phyloP scores from a whole-genome alignment of 2,329 filamentous ascomycete genomes.

The Stemphylium lycopersici region DNA sequence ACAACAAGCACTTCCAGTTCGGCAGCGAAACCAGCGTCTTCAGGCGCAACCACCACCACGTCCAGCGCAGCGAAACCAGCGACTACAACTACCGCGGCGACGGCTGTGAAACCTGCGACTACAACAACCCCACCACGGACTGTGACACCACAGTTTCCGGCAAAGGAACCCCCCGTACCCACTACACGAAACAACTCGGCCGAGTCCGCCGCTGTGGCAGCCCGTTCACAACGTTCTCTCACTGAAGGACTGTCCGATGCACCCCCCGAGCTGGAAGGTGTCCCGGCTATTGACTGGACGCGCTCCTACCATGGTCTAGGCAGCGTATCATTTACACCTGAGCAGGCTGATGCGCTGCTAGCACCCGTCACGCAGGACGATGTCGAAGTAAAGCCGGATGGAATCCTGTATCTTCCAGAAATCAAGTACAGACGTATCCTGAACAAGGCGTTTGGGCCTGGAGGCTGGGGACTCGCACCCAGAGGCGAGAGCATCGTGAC shows the following conservation, averaged over 20 bases:
- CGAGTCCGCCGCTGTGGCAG: slow-evolving; percentile 31
- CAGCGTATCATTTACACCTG: slow-evolving; percentile 70
- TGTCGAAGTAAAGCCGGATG: slow-evolving; percentile 97
- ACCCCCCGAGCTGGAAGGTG: slow-evolving; percentile 57
- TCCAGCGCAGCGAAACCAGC: slow-evolving; percentile 23
- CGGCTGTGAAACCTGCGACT: slow-evolving; percentile 18
- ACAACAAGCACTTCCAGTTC: neutral
- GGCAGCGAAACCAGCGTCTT: too few species aligned
- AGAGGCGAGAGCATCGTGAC: slow-evolving; percentile 84
- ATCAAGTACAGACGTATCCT: slow-evolving; percentile 95
- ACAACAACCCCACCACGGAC: slow-evolving; percentile 34
- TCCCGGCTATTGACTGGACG: slow-evolving; percentile 75
- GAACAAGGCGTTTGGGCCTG: slow-evolving; percentile 90
- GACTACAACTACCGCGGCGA: slow-evolving; percentile 8
- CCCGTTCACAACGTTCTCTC: slow-evolving; percentile 50
- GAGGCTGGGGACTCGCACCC: slow-evolving; percentile 93
- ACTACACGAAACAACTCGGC: slow-evolving; percentile 39
- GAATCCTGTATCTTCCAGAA: slow-evolving; percentile 93
- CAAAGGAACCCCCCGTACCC: slow-evolving; percentile 43
- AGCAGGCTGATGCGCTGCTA: slow-evolving; percentile 72
- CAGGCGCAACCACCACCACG: slow-evolving; percentile 9
- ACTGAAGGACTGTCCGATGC: slow-evolving; percentile 58
- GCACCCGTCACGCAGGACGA: slow-evolving; percentile 72
- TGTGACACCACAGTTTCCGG: slow-evolving; percentile 32
- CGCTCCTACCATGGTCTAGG: slow-evolving; percentile 82